Evolutionary conservation across 306 rosid genomes (phyloP).

Genomic region (Neltuma alba): DNA sequence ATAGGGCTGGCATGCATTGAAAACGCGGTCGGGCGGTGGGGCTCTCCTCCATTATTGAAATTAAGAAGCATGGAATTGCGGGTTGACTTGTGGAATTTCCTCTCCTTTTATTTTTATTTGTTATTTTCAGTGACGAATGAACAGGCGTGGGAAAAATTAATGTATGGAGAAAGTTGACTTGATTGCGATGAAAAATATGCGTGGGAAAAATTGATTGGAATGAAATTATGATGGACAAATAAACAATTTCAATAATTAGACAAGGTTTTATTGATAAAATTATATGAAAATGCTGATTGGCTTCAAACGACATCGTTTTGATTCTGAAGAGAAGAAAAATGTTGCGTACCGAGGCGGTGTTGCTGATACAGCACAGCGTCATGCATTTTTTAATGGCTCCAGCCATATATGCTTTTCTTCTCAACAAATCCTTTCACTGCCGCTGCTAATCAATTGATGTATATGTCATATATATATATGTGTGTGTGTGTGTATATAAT

Average conservation of each 20-base stretch:
- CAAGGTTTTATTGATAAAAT: not conserved
- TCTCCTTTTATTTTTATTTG: not conserved
- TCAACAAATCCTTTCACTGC: constrained; percentile 3
- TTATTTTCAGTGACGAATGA: not conserved
- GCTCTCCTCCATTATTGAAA: constrained; percentile 5
- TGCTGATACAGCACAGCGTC: constrained; percentile 42
- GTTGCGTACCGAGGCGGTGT: constrained; percentile 35
- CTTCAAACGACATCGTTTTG: not conserved
- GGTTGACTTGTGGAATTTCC: not conserved
- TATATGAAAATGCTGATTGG: too few species aligned
- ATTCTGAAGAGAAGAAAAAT: not conserved
- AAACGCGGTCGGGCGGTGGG: not conserved
- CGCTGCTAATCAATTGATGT: not conserved
- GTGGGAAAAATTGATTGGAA: too few species aligned
- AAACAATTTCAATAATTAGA: not conserved
- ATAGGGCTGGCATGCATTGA: not conserved
- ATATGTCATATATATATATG: too few species aligned
- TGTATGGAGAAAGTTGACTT: not conserved
- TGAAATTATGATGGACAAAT: not conserved
- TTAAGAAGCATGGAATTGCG: not conserved
- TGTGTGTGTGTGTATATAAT: too few species aligned
- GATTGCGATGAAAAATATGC: not conserved
- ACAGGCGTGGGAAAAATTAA: not conserved
- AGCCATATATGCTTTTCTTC: constrained; percentile 33
- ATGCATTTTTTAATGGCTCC: constrained; percentile 41